Conservation (phyloP, 306 rosid genomes). For the Pterocarpus macrocarpus region DNA sequence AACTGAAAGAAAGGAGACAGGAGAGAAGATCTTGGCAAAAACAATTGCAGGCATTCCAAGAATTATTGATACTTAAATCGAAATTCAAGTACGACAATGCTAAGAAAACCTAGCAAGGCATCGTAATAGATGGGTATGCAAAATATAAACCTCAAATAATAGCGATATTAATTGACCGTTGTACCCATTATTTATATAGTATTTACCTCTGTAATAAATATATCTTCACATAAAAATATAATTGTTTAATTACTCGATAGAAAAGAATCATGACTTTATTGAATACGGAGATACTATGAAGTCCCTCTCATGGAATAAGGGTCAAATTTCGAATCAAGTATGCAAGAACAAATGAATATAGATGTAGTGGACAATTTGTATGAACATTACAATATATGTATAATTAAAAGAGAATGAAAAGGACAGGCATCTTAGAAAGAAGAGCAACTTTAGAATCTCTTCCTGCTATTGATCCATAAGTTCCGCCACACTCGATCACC, state of each 20-base stretch:
- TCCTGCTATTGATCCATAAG: slow-evolving; percentile 22
- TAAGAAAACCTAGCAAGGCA: no score
- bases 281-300: slow-evolving; percentile 37
- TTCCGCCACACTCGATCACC: no score
- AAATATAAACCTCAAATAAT: no score
- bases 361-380: slow-evolving; percentile 9
- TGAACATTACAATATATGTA: neutral
- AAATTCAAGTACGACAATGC: no score
- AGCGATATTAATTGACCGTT: no score
- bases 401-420: slow-evolving; percentile 29
- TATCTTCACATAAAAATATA: slow-evolving; percentile 16
- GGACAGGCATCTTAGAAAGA: slow-evolving; percentile 42
- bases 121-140: no score
- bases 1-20: no score
- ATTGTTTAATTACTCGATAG: neutral
- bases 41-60: no score
- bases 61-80: no score
- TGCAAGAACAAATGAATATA: slow-evolving; percentile 37
- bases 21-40: no score
- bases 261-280: slow-evolving; percentile 41
- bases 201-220: neutral
- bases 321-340: slow-evolving; percentile 51
- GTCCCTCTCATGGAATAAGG: slow-evolving; percentile 38
- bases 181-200: neutral
- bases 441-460: slow-evolving; percentile 29